Evolutionary conservation across 371 early-diverging fungal genomes (phyloP).

Genomic region (Rhizopus sp.): DNA sequence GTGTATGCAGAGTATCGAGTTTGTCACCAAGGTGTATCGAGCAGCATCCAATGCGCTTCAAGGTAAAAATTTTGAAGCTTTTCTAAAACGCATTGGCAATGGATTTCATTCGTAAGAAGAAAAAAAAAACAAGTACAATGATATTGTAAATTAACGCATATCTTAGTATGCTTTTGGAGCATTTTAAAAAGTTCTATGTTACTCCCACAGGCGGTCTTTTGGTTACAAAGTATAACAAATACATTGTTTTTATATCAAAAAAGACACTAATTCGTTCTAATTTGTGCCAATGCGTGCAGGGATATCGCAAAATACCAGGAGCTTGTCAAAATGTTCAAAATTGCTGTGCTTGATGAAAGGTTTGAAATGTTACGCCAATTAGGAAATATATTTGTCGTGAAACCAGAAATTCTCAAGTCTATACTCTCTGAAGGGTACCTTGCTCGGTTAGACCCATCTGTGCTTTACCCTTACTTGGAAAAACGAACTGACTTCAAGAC

Average conservation of each 20-base stretch:
- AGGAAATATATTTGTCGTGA: constrained; percentile 88
- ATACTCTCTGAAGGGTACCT: constrained; percentile 83
- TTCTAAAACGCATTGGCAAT: constrained; percentile 78
- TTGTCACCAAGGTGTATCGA: constrained; percentile 61
- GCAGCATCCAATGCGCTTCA: constrained; percentile 67
- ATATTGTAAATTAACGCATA: background rate
- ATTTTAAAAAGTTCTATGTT: constrained; percentile 87
- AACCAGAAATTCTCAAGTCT: constrained; percentile 85
- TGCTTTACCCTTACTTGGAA: constrained; percentile 83
- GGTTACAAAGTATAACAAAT: constrained; percentile 69
- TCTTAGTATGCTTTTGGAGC: constrained; percentile 82
- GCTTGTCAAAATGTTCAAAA: constrained; percentile 72
- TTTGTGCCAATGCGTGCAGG: constrained; percentile 39
- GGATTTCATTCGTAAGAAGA: constrained; percentile 73
- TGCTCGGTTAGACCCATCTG: constrained; percentile 73
- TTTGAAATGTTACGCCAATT: constrained; percentile 93
- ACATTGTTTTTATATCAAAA: constrained; percentile 11
- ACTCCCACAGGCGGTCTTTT: constrained; percentile 85
- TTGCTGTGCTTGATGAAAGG: constrained; percentile 75
- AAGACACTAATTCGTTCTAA: background rate
- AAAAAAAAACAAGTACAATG: constrained; percentile 1
- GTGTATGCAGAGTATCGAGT: constrained; percentile 73
- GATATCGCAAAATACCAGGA: constrained; percentile 95
- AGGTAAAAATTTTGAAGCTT: constrained; percentile 77
- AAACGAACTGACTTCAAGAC: constrained; percentile 86